Conservation (phyloP, 129 eudicot species). For the Chrysanthemum seticuspe region DNA sequence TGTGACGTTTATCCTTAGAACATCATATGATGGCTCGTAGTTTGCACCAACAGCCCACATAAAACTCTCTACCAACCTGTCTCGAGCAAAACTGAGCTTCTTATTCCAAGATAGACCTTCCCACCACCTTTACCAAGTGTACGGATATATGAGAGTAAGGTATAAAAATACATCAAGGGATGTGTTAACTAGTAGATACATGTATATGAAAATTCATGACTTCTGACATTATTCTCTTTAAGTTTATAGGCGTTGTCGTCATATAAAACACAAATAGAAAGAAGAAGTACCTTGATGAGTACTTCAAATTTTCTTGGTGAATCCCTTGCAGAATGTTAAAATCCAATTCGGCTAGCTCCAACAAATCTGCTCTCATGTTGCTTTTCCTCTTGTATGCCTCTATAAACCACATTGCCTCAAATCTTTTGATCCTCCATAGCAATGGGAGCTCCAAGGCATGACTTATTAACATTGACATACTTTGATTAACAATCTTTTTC, state of each 20-base stretch:
- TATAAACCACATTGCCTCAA: slow-evolving; percentile 52
- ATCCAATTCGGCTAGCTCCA: slow-evolving; percentile 43
- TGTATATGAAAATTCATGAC: too few relatives aligned
- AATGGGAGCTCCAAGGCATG: slow-evolving; percentile 56
- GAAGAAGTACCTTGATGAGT: slow-evolving; percentile 27
- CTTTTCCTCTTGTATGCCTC: slow-evolving; percentile 34
- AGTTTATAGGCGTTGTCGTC: too few relatives aligned
- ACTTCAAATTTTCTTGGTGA: slow-evolving; percentile 45
- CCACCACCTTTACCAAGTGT: slow-evolving; percentile 45
- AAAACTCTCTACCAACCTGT: slow-evolving; percentile 44
- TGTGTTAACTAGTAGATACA: not conserved
- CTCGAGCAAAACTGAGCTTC: slow-evolving; percentile 41
- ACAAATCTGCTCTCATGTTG: slow-evolving; percentile 32
- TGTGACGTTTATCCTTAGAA: slow-evolving; percentile 25
- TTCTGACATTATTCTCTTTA: not conserved
- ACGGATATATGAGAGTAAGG: not conserved
- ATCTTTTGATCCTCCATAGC: slow-evolving; percentile 40
- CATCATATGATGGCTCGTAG: slow-evolving; percentile 25
- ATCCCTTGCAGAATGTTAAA: slow-evolving; percentile 50
- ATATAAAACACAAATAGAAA: not conserved
- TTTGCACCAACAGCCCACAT: slow-evolving; percentile 26
- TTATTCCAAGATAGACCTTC: slow-evolving; percentile 15
- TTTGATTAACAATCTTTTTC: slow-evolving; percentile 1
- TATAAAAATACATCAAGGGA: not conserved
- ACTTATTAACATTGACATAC: slow-evolving; percentile 18